Evolutionary conservation across 768 basidiomycete species (phyloP), one percentile per base, ranked within the genome.

Genomic region (Termitomyces titanicus): DNA sequence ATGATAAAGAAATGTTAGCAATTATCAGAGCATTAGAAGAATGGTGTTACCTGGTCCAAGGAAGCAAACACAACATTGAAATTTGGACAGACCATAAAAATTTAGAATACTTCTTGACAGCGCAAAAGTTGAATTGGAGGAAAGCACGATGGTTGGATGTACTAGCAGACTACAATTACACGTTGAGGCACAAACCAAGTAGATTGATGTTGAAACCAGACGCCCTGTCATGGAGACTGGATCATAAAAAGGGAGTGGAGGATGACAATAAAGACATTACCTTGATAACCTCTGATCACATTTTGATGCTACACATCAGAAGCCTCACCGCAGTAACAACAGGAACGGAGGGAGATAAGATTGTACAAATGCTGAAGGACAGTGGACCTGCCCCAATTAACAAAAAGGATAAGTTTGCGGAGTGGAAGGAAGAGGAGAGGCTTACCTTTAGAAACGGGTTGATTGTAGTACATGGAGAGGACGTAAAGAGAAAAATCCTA

Each of bases 1-100:
- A n/a, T n/a, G n/a, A n/a, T n/a, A n/a, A 78, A 58, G 81, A 82
- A 61, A 60, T 82, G 13, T 67, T 82, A 0, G 76, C 75, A 1
- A 72, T 82, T 42, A 65, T 81, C 4, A 31, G 63, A 9, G 63
- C 69, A 0, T 57, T 79, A 0, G 22, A 61, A 0, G 55, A 66
- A 35, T 69, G 66, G 69, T 20, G 62, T n/a, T 68, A 70, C 45
- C 54, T 61, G 35, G 51, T 68, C 3, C 47, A 65, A 9, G 66
- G 70, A 42, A 42, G 62, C 0, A 27, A 38, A n/a, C 45, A 63
- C 8, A 48, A 54, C 4, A 51, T 75, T 17, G 61, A 66, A 42
- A 60, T 78, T 34, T 55, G 65, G 50, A 68, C 68, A 0, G 65
- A 78, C 47, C 70, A 75, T 48, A 69, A 73, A 46, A 77, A 80